Base-by-base conservation (phyloP, 768 basidiomycete species). In the Hypsizygus marmoreus region DNA sequence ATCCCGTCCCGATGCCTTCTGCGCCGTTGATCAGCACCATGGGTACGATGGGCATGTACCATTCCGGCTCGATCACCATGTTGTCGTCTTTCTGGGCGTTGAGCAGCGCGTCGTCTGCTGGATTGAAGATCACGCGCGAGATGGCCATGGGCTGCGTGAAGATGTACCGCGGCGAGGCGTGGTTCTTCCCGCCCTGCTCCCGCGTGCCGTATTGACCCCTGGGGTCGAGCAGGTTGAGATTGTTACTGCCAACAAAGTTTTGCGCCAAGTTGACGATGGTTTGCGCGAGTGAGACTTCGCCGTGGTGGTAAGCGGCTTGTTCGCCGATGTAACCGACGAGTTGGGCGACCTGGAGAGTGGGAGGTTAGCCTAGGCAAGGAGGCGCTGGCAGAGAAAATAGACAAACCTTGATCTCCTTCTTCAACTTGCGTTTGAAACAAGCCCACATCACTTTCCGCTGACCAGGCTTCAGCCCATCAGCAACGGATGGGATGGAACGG, bases 1-100 rank as follows among this genome's bases (percentile, higher is more conserved):
- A 99, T 53, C 95, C 93, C 45, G 97, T 99, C 34, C 97, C 97
- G 57, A 99, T 98, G 71, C 97, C 97, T 54, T 97, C 95, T 8
- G 91, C 85, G 6, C 97, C 97, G 57, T 99, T 98, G 61, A 98
- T 67, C 40, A 99, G 75, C 0, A 97, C 77, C 64, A 95, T 74
- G 0, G 97, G 97, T 1, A 99, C 58, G 31, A 93, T 66, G 13
- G 97, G 95, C 70, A 97, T 75, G 61, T 97, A 99, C 68, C 83
- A 97, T 56, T 94, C 91, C 1, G 97, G 97, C 64, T 99, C 95
- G 53, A 99, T 92, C 42, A 72, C 58, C 34, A 76, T 70, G 17
- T 89, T 90, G 43, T 99, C 95, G 43, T 99, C 97, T 60, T 80
- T 85, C 55, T 91, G 81, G 56, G 84, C 82, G 10, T 78, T 84